Percentiles rank a stretch among this genome's conserved stretches.
Conservation (phyloP, 2,329 filamentous ascomycete species). For the Davidsoniella neocaledoniae region DNA sequence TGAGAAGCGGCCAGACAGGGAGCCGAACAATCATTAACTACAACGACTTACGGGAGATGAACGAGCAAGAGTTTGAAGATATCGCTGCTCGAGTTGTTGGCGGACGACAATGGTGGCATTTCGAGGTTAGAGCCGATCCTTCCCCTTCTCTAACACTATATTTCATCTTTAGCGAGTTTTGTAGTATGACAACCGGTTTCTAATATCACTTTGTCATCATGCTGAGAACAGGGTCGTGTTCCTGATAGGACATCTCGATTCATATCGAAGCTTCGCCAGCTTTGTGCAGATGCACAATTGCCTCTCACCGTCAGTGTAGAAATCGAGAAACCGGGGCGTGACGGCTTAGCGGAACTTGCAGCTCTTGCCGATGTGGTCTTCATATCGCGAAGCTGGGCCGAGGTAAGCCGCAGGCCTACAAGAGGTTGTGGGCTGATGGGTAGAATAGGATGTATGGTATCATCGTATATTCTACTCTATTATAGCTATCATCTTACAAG, state of each 20-base stretch:
- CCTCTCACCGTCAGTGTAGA: conserved; percentile 47
- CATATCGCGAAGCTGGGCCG: conserved; percentile 54
- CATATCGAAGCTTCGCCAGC: conserved; percentile 25
- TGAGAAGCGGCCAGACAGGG: conserved; percentile 40
- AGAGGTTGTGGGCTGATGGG: conserved; percentile 19
- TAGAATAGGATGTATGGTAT: conserved; percentile 8
- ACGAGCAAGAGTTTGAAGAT: conserved; percentile 36
- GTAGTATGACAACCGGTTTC: background rate
- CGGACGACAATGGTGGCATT: conserved; percentile 46
- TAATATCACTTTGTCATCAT: no score
- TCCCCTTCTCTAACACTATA: no score
- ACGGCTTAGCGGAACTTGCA: conserved; percentile 42
- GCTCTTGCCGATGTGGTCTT: conserved; percentile 53
- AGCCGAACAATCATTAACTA: conserved; percentile 56
- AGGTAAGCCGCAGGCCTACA: conserved; percentile 21
- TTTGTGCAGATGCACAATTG: conserved; percentile 19
- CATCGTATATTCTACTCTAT: background rate
- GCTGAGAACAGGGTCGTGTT: conserved; percentile 37
- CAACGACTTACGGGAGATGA: conserved; percentile 54
- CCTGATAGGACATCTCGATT: conserved; percentile 43
- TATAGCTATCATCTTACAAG: background rate
- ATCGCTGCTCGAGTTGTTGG: conserved; percentile 22
- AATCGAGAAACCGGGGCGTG: conserved; percentile 50
- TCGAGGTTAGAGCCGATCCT: conserved; percentile 37
- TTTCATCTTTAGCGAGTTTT: background rate